Base-by-base conservation (phyloP, 768 basidiomycete species). In the Lactarius vividus region DNA sequence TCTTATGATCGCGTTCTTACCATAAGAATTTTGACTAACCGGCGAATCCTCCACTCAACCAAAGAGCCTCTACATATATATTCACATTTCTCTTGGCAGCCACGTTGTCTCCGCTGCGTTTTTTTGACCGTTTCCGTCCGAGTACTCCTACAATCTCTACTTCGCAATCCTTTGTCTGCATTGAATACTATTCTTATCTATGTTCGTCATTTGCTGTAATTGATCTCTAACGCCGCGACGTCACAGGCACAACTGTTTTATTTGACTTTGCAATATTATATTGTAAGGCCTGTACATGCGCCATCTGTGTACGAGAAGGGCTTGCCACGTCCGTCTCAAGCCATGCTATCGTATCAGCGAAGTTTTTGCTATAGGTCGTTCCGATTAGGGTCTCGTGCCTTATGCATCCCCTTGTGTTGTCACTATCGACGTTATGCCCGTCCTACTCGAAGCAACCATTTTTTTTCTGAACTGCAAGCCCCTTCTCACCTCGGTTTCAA, bases 161-260 rank as follows among this genome's bases (percentile, higher is more conserved):
- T 35, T 61, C 28, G 31, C 26, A 29, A 61, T 57, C 65, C 29
- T 52, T 11, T 31, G 42, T 11, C 42, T 35, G 55, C 20, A 26
- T 35, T 56, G 15, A 53, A 23, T 54, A 42, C 15, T 10, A 44
- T 44, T 40, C 55, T 63, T 62, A 55, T 65, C 44, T 59, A 61
- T 10, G 31, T 1, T 54, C 33, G 44, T 57, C 54, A 65, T 59
- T 67, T 49, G n/a, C n/a, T n/a, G n/a, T n/a, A 53, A 40, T 31
- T 62, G 40, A 42, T n/a, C 53, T 44, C 23, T 18, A 44, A 10
- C 52, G 40, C 39, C 39, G 40, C 37, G 16, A 40, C 66, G 66
- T 67, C 66, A 67, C 66, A 67, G 66, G 66, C 42, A 67, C 66
- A 49, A 23, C 39, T 15, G 49, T 26, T 52, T 44, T 44, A 1